Conservation (phyloP, 1,139 yeast genomes). For the Kodamaea plutei region DNA sequence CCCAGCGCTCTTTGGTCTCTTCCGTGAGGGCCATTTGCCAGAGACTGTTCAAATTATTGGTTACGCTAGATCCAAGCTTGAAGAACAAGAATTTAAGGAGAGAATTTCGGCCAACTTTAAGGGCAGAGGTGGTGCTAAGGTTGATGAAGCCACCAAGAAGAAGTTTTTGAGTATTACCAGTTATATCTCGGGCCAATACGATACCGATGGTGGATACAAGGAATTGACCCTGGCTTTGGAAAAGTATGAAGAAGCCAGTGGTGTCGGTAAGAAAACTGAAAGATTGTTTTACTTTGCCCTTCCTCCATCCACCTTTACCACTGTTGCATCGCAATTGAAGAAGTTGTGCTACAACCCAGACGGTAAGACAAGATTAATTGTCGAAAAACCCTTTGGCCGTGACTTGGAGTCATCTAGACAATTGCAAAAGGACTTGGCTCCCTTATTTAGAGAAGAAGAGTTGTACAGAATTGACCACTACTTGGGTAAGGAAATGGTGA, state of each 20-base stretch:
- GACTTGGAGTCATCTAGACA: constrained; percentile 76
- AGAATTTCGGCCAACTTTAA: constrained; percentile 68
- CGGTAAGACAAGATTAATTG: constrained; percentile 78
- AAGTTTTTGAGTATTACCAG: constrained; percentile 62
- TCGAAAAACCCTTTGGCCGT: constrained; percentile 97
- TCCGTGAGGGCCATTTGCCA: constrained; percentile 77
- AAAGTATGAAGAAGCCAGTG: constrained; percentile 50
- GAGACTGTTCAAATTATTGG: constrained; percentile 72
- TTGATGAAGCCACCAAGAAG: constrained; percentile 24
- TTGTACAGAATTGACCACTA: constrained; percentile 95
- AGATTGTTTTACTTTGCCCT: constrained; percentile 88
- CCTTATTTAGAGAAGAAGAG: constrained; percentile 87
- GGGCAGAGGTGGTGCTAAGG: constrained; percentile 46
- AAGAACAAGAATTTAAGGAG: constrained; percentile 59
- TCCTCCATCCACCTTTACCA: constrained; percentile 88
- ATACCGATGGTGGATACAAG: constrained; percentile 67
- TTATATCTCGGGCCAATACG: constrained; percentile 79
- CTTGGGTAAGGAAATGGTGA: constrained; percentile 96
- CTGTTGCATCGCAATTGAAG: constrained; percentile 73
- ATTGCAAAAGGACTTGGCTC: constrained; percentile 73
- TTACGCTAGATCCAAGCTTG: constrained; percentile 80
- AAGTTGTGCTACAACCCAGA: constrained; percentile 55
- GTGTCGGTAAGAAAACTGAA: constrained; percentile 47
- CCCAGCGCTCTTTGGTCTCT: constrained; percentile 72
- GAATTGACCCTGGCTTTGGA: constrained; percentile 53